Evolutionary conservation across 441 rosid species (phyloP).

Genomic region (Bocquillonia castaneifolia): DNA sequence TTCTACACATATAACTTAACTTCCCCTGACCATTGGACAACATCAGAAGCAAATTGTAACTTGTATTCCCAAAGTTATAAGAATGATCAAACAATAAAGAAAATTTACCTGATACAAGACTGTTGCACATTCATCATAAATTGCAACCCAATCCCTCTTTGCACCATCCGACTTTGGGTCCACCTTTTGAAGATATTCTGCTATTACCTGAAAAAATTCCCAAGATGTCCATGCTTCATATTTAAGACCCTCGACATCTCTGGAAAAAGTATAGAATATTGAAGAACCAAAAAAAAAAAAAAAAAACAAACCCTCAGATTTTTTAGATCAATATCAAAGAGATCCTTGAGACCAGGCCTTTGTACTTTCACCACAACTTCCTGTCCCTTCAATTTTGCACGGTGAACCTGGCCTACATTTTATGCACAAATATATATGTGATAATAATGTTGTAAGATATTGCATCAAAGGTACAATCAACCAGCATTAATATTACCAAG

Average conservation of each 20-base stretch:
- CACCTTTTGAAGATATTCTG: slow-evolving; percentile 92
- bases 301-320: slow-evolving; percentile 73
- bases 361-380: slow-evolving; percentile 93
- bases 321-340: slow-evolving; percentile 92
- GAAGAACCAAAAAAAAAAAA: slow-evolving; percentile 31
- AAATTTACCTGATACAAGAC: slow-evolving; percentile 78
- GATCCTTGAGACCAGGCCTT: slow-evolving; percentile 93
- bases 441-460: neutral
- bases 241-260: neutral
- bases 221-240: slow-evolving; percentile 11
- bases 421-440: neutral
- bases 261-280: neutral
- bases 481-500: slow-evolving; percentile 53
- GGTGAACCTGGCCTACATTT: slow-evolving; percentile 85
- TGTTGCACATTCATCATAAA: slow-evolving; percentile 95
- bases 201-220: slow-evolving; percentile 55
- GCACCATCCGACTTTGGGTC: slow-evolving; percentile 99
- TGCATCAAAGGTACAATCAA: slow-evolving; percentile 7
- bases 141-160: slow-evolving; percentile 99
- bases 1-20: neutral
- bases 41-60: neutral
- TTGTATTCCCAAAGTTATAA: neutral
- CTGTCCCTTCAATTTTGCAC: slow-evolving; percentile 84
- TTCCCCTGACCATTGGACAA: neutral
- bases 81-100: neutral